Percentiles rank a stretch among this genome's conserved stretches.
Conservation (phyloP, 768 basidiomycete species). For the Cystoderma amianthinum region DNA sequence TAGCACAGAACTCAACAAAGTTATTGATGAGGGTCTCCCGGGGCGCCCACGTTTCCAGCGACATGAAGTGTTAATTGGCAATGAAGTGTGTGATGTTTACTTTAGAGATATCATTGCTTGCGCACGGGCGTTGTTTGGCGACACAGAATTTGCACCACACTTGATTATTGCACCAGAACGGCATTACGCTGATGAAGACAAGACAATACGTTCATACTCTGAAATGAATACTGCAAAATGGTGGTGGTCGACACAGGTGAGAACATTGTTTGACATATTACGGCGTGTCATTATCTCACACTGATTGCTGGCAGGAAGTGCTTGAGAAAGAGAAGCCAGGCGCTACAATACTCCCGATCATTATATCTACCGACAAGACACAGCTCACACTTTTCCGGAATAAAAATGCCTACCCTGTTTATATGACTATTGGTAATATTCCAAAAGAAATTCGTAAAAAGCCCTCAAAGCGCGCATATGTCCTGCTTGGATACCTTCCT, state of each 20-base stretch:
- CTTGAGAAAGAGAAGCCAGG: background rate
- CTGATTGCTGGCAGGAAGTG: background rate
- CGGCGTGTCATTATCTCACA: background rate
- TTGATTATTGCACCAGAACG: constrained; percentile 19
- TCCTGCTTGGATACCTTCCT: constrained; percentile 34
- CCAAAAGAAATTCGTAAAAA: constrained; percentile 29
- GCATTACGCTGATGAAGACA: constrained; percentile 19
- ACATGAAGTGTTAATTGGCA: constrained; percentile 15
- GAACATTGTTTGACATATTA: too few relatives aligned
- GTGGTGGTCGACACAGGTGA: constrained; percentile 39
- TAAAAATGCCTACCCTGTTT: constrained; percentile 38
- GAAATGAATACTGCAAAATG: constrained; percentile 32
- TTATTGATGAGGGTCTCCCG: constrained; percentile 22
- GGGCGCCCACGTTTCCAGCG: constrained; percentile 14
- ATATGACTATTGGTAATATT: constrained; percentile 41
- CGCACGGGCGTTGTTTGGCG: constrained; percentile 17
- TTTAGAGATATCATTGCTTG: constrained; percentile 19
- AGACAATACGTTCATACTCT: constrained; percentile 11
- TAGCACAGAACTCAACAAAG: constrained; percentile 19
- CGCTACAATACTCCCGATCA: constrained; percentile 19
- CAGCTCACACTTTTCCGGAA: constrained; percentile 30
- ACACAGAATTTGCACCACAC: constrained; percentile 17
- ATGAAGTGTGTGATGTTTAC: constrained; percentile 17
- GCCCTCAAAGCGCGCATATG: constrained; percentile 21
- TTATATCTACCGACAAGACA: constrained; percentile 42